Percentiles rank a stretch among this genome's conserved stretches.
These are phyloP conservation scores for Amanita subjunquillea DNA, from an alignment of 768 basidiomycete species.

Conservation along the genomic window DNA sequence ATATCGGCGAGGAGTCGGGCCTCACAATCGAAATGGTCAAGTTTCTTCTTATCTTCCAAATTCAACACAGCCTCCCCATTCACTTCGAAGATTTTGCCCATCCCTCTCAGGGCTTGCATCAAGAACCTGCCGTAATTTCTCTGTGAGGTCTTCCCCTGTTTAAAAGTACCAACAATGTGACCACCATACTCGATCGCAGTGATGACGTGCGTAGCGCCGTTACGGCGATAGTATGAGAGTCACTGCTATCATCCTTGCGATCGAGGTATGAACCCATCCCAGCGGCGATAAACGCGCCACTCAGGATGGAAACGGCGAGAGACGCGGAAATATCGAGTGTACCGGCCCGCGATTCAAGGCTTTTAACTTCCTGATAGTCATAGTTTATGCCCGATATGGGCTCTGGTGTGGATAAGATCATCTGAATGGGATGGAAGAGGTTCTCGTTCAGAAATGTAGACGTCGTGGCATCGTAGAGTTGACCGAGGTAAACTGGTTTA, in stretches of 20 bases:
- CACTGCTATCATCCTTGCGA: slow-evolving; percentile 5
- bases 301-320: slow-evolving; percentile 17
- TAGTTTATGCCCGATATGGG: not conserved
- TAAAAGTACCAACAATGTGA: too few relatives aligned
- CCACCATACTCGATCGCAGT: too few relatives aligned
- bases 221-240: slow-evolving; percentile 5
- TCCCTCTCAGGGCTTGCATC: slow-evolving; percentile 2
- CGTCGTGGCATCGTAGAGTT: not conserved
- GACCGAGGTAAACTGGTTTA: not conserved
- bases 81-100: slow-evolving; percentile 5
- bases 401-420: not conserved
- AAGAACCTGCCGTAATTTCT: not conserved
- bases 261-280: slow-evolving; percentile 7
- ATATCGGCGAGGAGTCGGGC: not conserved
- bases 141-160: too few relatives aligned
- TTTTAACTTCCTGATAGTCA: not conserved
- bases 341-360: not conserved
- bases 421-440: not conserved
- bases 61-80: slow-evolving; percentile 3
- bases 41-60: not conserved
- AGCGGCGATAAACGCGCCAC: slow-evolving; percentile 1
- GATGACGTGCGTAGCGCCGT: slow-evolving; percentile 11
- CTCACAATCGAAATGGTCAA: not conserved
- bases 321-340: slow-evolving; percentile 10
- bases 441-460: not conserved